Base-by-base conservation (phyloP, 2,329 filamentous ascomycete genomes). In the Fusarium pseudoanthophilum region DNA sequence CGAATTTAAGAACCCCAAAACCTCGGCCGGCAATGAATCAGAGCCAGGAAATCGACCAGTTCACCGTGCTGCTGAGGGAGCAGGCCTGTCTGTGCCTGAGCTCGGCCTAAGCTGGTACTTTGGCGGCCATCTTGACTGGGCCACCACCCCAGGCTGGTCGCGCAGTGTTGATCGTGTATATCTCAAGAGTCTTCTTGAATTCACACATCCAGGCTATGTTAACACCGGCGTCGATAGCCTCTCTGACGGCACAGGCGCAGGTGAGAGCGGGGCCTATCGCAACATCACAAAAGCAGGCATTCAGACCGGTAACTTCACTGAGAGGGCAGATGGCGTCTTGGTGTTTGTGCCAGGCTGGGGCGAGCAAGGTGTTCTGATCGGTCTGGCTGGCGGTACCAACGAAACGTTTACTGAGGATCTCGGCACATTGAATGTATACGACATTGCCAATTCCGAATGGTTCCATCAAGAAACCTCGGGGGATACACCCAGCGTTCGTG, bases 261-360 rank as follows among this genome's bases (percentile, higher is more conserved):
- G 89, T 8, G 80, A 83, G 3, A 87, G 87, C 32, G 92, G 92
- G 14, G 87, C 85, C 0, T 95, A 91, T 81, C 86, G 92, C 14
- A 95, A 95, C 79, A 91, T 95, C 74, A 95, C 92, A 0, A 83
- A 91, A 76, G 92, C 91, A 21, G 92, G 92, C 9, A 83, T 92
- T 16, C 92, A 94, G 79, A 87, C 87, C 36, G 85, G 86, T 37
- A 87, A 88, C 0, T 95, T 95, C 77, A 90, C 92, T 0, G 90
- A 93, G 78, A 86, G 93, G 57, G 93, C 93, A 4, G 93, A 95
- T 80, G 92, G 92, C 15, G 86, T 91, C 4, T 83, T 95, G 58
- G 87, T 93, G 1, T 94, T 92, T 77, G 87, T 95, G 8, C 93
- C 93, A 30, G 92, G 92, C 0, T 95, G 92, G 85, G 92, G 92